These are phyloP conservation scores for Trichocladium uniseriatum DNA, from an alignment of 495 filamentous ascomycete species.

Conservation along the genomic window DNA sequence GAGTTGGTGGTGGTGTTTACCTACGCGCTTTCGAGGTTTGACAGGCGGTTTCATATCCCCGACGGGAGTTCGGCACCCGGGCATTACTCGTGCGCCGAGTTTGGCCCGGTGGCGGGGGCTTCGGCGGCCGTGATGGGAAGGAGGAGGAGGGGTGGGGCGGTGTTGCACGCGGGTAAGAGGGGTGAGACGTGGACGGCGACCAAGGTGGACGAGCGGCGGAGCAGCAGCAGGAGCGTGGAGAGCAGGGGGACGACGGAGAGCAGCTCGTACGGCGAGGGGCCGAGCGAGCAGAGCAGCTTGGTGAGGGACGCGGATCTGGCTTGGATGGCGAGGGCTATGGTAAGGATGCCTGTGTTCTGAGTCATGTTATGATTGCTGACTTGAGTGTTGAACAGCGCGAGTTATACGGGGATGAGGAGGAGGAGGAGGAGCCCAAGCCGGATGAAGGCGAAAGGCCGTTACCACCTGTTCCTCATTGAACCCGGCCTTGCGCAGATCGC, in stretches of 20 bases:
- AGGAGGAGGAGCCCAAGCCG: background rate
- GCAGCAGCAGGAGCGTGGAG: background rate
- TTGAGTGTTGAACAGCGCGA: constrained; percentile 11
- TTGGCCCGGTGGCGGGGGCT: background rate
- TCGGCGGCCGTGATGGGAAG: background rate
- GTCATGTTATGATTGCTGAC: background rate
- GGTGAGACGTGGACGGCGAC: no score
- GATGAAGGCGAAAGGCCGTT: background rate
- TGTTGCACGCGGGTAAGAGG: background rate
- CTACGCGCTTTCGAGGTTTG: constrained; percentile 56
- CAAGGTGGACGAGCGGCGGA: background rate
- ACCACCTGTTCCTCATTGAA: background rate
- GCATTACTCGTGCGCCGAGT: constrained; percentile 21
- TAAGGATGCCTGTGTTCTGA: background rate
- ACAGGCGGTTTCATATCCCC: constrained; percentile 63
- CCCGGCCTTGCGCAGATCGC: no score
- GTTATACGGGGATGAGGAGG: constrained; percentile 18
- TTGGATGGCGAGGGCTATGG: constrained; percentile 25
- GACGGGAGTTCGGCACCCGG: constrained; percentile 32
- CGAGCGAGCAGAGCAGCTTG: background rate
- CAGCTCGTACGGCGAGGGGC: background rate
- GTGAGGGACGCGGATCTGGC: constrained; percentile 12
- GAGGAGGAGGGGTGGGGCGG: background rate
- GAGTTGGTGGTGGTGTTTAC: constrained; percentile 60
- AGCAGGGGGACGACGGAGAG: background rate